Evolutionary conservation across 352 stramenopile genomes (phyloP).

Genomic region (Globisporangium paroecandrum): DNA sequence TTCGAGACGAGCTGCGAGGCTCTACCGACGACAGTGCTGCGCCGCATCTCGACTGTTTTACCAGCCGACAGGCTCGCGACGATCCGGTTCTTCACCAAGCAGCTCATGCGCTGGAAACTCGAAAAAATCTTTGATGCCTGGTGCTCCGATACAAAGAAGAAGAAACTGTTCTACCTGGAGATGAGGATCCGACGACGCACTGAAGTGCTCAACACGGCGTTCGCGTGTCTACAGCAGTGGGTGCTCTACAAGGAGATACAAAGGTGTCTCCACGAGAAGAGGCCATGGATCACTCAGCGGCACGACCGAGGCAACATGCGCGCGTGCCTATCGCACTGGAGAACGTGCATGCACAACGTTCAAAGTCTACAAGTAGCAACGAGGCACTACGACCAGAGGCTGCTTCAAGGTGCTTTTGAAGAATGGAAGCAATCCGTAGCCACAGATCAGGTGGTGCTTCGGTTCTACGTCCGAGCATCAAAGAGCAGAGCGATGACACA

Average conservation of each 20-base stretch:
- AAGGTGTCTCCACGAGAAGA: constrained; percentile 27
- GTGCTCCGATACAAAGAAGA: constrained; percentile 9
- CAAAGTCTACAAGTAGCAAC: neutral
- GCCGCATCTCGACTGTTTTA: constrained; percentile 18
- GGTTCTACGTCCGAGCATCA: neutral
- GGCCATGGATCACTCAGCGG: constrained; percentile 39
- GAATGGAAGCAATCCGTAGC: constrained; percentile 12
- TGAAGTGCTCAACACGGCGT: constrained; percentile 29
- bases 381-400: neutral
- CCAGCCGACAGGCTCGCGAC: constrained; percentile 1
- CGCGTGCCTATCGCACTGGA: constrained; percentile 26
- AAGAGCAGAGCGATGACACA: neutral
- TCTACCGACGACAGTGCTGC: constrained; percentile 31
- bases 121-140: constrained; percentile 21
- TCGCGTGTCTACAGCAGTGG: constrained; percentile 50
- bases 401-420: neutral
- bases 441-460: neutral
- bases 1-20: constrained; percentile 24
- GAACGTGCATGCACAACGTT: neutral
- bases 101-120: constrained; percentile 18
- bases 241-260: constrained; percentile 21
- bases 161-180: constrained; percentile 17
- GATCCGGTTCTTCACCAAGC: constrained; percentile 17
- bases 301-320: constrained; percentile 20
- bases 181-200: constrained; percentile 14